phyloP scores from a whole-genome alignment of 202 grass and related monocot genomes.

The Musa balbisiana region DNA sequence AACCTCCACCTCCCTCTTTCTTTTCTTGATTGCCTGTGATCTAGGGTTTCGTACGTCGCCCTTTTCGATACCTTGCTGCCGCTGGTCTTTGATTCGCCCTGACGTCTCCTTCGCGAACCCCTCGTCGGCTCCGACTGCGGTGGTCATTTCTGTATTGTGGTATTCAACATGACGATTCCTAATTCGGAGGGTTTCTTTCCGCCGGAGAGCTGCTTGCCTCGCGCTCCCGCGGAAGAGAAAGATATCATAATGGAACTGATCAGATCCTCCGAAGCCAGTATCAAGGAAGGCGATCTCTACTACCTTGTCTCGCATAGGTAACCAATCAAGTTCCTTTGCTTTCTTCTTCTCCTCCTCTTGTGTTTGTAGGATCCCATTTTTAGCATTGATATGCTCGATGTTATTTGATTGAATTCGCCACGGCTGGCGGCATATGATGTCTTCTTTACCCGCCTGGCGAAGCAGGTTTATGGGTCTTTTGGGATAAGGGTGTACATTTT shows the following conservation, averaged over 20 bases:
- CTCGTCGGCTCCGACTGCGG: conserved; percentile 2
- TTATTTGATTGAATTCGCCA: background rate
- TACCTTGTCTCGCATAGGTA: conserved; percentile 68
- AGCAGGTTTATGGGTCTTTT: background rate
- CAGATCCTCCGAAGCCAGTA: conserved; percentile 46
- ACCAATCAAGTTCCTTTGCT: background rate
- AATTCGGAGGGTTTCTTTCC: conserved; percentile 62
- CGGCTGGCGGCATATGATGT: background rate
- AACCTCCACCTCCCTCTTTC: background rate
- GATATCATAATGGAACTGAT: conserved; percentile 35
- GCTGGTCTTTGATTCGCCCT: conserved; percentile 7
- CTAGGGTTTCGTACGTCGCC: background rate
- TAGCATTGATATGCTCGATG: background rate
- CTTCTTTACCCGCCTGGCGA: background rate
- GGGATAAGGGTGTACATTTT: background rate
- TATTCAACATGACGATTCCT: conserved; percentile 61
- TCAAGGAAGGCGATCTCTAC: conserved; percentile 85
- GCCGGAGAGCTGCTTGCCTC: conserved; percentile 66
- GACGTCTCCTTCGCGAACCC: background rate
- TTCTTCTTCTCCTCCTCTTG: background rate
- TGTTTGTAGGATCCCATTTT: background rate
- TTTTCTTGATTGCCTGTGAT: background rate
- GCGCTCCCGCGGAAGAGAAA: conserved; percentile 69
- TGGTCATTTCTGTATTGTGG: conserved; percentile 16
- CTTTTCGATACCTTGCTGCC: background rate